phyloP scores from a whole-genome alignment of 176 grass and related monocot genomes.

The Eremochloa ophiuroides region DNA sequence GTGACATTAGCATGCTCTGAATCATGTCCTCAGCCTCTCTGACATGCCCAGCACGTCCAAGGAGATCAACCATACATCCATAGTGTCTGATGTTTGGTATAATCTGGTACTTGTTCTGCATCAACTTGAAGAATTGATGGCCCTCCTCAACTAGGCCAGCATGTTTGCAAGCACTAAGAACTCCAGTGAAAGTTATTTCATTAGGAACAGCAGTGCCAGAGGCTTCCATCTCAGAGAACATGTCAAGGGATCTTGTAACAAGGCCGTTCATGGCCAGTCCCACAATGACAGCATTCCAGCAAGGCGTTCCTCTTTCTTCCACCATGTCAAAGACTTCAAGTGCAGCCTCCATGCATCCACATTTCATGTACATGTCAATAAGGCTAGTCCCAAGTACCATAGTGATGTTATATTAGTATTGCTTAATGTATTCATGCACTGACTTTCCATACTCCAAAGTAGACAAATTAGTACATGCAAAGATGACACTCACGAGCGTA shows the following conservation, averaged over 20 bases:
- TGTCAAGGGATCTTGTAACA: slow-evolving; percentile 58
- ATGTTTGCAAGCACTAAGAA: slow-evolving; percentile 83
- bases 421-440: slow-evolving; percentile 66
- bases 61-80: slow-evolving; percentile 94
- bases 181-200: slow-evolving; percentile 86
- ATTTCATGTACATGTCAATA: slow-evolving; percentile 98
- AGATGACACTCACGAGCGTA: slow-evolving; percentile 68
- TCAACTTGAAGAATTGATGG: slow-evolving; percentile 64
- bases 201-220: slow-evolving; percentile 50
- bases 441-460: slow-evolving; percentile 72
- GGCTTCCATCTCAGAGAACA: slow-evolving; percentile 65
- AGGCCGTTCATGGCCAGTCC: slow-evolving; percentile 81
- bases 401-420: slow-evolving; percentile 42
- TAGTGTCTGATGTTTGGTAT: slow-evolving; percentile 73
- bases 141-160: slow-evolving; percentile 76
- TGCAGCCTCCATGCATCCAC: slow-evolving; percentile 58
- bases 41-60: slow-evolving; percentile 78
- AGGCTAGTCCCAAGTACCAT: slow-evolving; percentile 67
- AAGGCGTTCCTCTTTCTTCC: slow-evolving; percentile 56
- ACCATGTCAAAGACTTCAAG: slow-evolving; percentile 65
- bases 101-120: slow-evolving; percentile 69
- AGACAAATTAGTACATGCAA: slow-evolving; percentile 60
- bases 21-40: slow-evolving; percentile 78
- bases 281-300: slow-evolving; percentile 80
- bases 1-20: slow-evolving; percentile 71